A percentile compares a stretch with the other conserved stretches of the same genome.
Evolutionary conservation across 2,329 filamentous ascomycete species (phyloP).

Genomic region (Monosporascus sp.): DNA sequence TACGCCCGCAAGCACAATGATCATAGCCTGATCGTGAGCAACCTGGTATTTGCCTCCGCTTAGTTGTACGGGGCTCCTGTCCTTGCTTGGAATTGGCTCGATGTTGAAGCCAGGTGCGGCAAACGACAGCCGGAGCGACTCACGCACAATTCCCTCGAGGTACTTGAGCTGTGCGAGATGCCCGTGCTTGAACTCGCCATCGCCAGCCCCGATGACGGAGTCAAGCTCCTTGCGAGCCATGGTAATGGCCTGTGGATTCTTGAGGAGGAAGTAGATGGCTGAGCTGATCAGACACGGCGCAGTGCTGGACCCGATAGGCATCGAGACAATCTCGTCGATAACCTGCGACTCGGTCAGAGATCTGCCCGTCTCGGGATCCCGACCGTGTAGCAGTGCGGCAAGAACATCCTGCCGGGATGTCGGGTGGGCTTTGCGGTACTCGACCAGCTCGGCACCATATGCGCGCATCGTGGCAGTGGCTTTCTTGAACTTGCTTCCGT

Average conservation of each 20-base stretch:
- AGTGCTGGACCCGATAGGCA: conserved; percentile 54
- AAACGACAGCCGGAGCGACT: conserved; percentile 48
- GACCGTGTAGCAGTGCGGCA: conserved; percentile 50
- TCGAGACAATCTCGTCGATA: conserved; percentile 63
- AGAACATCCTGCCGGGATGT: conserved; percentile 55
- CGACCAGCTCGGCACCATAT: conserved; percentile 52
- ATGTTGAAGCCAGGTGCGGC: conserved; percentile 52
- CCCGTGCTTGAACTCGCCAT: conserved; percentile 7
- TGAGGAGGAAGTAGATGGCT: conserved; percentile 44
- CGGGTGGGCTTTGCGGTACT: conserved; percentile 47
- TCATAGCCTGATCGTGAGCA: conserved; percentile 42
- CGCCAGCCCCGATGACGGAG: conserved; percentile 38
- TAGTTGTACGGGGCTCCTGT: conserved; percentile 39
- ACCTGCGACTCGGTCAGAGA: conserved; percentile 53
- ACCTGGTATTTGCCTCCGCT: conserved; percentile 44
- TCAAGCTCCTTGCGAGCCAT: conserved; percentile 29
- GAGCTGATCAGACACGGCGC: conserved; percentile 40
- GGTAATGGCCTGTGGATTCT: conserved; percentile 36
- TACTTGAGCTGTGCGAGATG: not conserved
- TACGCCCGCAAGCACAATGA: conserved; percentile 43
- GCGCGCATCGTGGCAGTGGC: conserved; percentile 49
- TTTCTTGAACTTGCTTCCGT: conserved; percentile 47
- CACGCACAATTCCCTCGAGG: conserved; percentile 12
- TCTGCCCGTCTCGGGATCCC: conserved; percentile 56
- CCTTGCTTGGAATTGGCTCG: conserved; percentile 37